These are phyloP conservation scores for Paspalum vaginatum DNA, from an alignment of 176 grass and related monocot genomes.

Conservation along the genomic window DNA sequence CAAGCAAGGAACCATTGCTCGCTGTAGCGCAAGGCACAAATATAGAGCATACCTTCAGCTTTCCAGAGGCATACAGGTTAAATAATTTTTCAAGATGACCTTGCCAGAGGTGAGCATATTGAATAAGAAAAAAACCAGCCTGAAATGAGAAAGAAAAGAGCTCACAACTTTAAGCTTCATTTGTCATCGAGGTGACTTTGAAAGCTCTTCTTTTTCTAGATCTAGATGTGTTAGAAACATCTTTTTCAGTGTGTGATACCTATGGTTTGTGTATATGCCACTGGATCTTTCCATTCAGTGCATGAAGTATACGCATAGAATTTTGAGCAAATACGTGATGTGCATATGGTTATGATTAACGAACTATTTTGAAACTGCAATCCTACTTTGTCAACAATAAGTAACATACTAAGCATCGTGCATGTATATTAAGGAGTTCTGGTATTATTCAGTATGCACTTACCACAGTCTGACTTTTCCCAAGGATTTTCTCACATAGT, in stretches of 20 bases:
- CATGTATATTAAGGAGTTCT: not conserved
- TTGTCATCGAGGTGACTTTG: not conserved
- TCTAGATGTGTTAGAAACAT: not conserved
- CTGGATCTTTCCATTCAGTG: not conserved
- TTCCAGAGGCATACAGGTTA: conserved; percentile 64
- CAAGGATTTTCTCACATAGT: conserved; percentile 69
- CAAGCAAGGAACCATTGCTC: not conserved
- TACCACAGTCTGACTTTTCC: conserved; percentile 78
- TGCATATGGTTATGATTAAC: not conserved
- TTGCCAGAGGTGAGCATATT: conserved; percentile 71
- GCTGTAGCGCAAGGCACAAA: not conserved
- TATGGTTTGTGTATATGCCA: not conserved
- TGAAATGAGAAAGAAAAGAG: conserved; percentile 25
- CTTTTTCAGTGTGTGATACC: not conserved
- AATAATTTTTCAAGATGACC: conserved; percentile 70
- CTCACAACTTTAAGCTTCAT: not conserved
- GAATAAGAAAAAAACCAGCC: conserved; percentile 79
- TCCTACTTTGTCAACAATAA: not conserved
- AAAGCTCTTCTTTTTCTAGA: not conserved
- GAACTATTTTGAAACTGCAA: not conserved
- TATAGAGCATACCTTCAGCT: conserved; percentile 67
- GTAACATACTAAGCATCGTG: not conserved
- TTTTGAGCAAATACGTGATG: not conserved
- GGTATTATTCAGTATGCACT: conserved; percentile 14
- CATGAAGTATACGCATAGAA: not conserved